A percentile compares a stretch with the other conserved stretches of the same genome.
These are phyloP conservation scores for Talaromyces trachyspermus DNA, from an alignment of 495 filamentous ascomycete genomes.

Conservation along the genomic window DNA sequence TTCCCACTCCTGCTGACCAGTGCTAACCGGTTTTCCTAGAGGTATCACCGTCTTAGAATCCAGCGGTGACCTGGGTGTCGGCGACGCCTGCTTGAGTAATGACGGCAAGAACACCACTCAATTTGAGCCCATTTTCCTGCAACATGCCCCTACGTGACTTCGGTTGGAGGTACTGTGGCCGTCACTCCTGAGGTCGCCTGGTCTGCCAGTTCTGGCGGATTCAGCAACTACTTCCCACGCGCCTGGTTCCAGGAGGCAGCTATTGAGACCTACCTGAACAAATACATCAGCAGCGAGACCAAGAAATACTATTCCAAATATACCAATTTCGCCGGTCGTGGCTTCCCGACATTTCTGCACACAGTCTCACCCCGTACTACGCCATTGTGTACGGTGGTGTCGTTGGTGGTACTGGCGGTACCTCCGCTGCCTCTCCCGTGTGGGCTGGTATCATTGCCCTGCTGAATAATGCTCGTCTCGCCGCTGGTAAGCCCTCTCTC, in stretches of 20 bases:
- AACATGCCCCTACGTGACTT: constrained; percentile 64
- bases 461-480: constrained; percentile 59
- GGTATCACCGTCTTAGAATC: constrained; percentile 69
- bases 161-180: constrained; percentile 59
- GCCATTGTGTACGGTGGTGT: constrained; percentile 47
- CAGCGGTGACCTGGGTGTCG: constrained; percentile 66
- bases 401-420: constrained; percentile 50
- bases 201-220: constrained; percentile 57
- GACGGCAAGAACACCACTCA: constrained; percentile 58
- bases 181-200: constrained; percentile 50
- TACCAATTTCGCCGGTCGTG: constrained; percentile 54
- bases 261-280: constrained; percentile 49
- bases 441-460: constrained; percentile 57
- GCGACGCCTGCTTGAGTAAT: constrained; percentile 56
- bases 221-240: constrained; percentile 56
- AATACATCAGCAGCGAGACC: constrained; percentile 34
- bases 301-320: constrained; percentile 32
- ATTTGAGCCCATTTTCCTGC: constrained; percentile 67
- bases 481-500: constrained; percentile 45
- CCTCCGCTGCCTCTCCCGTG: constrained; percentile 56
- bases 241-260: constrained; percentile 55
- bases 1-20: constrained; percentile 50
- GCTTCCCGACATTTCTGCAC: constrained; percentile 66
- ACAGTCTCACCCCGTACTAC: constrained; percentile 43
- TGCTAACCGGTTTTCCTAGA: constrained; percentile 19